A percentile compares a stretch with the other conserved stretches of the same genome.
phyloP scores from a whole-genome alignment of 129 eudicot species.

The Erigeron canadensis region DNA sequence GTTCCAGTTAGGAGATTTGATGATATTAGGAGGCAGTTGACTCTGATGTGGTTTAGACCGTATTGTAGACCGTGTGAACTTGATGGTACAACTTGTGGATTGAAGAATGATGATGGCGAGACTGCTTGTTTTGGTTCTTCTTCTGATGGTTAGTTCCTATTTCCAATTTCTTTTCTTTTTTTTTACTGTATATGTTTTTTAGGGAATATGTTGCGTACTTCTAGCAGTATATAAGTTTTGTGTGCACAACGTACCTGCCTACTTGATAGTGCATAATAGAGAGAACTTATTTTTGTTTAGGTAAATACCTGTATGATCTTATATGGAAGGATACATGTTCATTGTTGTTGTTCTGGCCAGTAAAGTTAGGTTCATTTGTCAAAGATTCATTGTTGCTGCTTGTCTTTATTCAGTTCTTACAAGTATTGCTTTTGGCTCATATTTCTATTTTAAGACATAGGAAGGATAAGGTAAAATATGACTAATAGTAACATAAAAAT shows the following conservation, averaged over 20 bases:
- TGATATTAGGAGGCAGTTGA: conserved; percentile 33
- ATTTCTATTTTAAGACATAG: neutral
- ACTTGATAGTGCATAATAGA: conserved; percentile 6
- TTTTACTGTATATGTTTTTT: conserved; percentile 12
- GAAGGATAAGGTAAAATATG: neutral
- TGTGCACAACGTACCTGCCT: conserved; percentile 26
- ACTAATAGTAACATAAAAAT: neutral
- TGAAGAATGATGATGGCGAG: conserved; percentile 32
- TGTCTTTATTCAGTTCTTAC: neutral
- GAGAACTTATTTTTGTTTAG: conserved; percentile 10
- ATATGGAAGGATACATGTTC: conserved; percentile 14
- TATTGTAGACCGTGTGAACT: conserved; percentile 49
- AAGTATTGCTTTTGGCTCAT: too few relatives aligned
- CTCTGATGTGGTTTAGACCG: conserved; percentile 56
- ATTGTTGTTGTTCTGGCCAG: conserved; percentile 24
- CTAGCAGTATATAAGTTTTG: too few relatives aligned
- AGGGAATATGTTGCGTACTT: neutral
- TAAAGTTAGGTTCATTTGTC: conserved; percentile 24
- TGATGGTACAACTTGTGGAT: conserved; percentile 61
- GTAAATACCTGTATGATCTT: conserved; percentile 14
- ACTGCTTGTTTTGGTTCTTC: conserved; percentile 36
- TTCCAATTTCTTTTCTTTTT: neutral
- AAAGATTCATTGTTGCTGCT: conserved; percentile 20
- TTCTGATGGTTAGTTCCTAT: conserved; percentile 21
- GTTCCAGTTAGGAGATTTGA: conserved; percentile 34